Conservation (phyloP, 2,329 filamentous ascomycete genomes). For the Teratosphaeria epicoccoides region DNA sequence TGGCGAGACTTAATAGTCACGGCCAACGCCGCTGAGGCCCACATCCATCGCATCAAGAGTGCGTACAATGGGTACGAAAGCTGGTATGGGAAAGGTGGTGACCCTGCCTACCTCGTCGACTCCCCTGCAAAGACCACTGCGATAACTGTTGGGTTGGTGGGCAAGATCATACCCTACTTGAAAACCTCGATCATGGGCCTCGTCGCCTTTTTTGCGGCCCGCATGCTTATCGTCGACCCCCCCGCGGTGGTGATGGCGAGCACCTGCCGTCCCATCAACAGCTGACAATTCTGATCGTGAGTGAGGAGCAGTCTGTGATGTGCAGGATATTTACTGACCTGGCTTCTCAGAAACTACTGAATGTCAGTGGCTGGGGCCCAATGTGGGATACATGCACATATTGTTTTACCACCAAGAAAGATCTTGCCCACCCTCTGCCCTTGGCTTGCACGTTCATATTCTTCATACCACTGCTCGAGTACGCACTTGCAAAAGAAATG, state of each 20-base stretch:
- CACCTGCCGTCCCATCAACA: neutral
- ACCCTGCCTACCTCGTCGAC: neutral
- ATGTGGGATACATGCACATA: neutral
- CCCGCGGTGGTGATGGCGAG: neutral
- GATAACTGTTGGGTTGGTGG: conserved; percentile 4
- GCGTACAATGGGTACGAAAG: neutral
- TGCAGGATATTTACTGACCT: neutral
- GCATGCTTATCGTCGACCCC: conserved; percentile 3
- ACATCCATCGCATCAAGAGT: neutral
- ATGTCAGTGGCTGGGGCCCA: neutral
- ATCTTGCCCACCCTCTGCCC: neutral
- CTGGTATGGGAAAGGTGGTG: neutral
- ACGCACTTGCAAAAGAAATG: neutral
- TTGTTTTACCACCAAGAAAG: neutral
- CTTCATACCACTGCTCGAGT: neutral
- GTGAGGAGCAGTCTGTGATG: neutral
- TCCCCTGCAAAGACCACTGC: conserved; percentile 3
- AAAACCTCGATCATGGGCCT: conserved; percentile 6
- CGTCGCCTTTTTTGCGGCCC: conserved; percentile 6
- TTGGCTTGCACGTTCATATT: neutral
- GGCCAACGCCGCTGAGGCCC: neutral
- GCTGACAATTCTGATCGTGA: neutral
- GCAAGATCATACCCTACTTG: conserved; percentile 6
- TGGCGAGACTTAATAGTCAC: neutral
- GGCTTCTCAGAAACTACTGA: neutral